Base-by-base conservation (phyloP, 768 basidiomycete genomes). In the Sporobolomyces phaffii region DNA sequence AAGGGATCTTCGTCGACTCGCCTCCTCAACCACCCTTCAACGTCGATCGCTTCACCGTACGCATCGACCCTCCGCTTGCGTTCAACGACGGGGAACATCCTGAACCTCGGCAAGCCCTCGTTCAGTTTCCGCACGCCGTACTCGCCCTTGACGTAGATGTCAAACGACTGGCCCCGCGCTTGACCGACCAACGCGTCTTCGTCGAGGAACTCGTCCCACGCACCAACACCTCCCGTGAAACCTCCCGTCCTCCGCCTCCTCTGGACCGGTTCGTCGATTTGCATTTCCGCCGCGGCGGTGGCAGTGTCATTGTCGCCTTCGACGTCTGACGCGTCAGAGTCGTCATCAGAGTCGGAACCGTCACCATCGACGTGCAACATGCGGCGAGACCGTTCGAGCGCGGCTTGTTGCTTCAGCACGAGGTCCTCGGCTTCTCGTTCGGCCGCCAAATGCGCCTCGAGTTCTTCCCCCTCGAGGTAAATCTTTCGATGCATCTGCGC, bases 31-130 rank as follows among this genome's bases (percentile, higher is more conserved):
- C 96, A 99, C 84, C 91, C 88, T 5, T 88, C 91, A 9, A 98
- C 88, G 77, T 98, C 96, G 57, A 98, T 81, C 14, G 86, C 88
- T 80, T 99, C 96, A 13, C 96, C 96, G 76, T 90, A 99, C 72
- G 89, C 90, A 75, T 99, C 96, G 26, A 98, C 89, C 71, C 89
- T 83, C 71, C 91, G 81, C 75, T 88, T 90, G 78, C 90, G 87
- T 79, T 98, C 94, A 33, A 94, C 85, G 71, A 91, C 92, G 0
- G 96, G 96, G 79, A 97, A 98, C 92, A 97, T 97, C 70, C 94
- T 83, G 77, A 89, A 98, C 58, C 96, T 81, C 69, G 72, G 71
- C 43, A 73, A 20, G 20, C 24, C 56, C 20, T 33, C 59, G 15
- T n/a, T 14, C 7, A 34, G 31, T 13, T 45, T 40, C 2, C 70